Evolutionary conservation across 371 early-diverging fungal genomes (phyloP).

Genomic region (Spraguea lophii): DNA sequence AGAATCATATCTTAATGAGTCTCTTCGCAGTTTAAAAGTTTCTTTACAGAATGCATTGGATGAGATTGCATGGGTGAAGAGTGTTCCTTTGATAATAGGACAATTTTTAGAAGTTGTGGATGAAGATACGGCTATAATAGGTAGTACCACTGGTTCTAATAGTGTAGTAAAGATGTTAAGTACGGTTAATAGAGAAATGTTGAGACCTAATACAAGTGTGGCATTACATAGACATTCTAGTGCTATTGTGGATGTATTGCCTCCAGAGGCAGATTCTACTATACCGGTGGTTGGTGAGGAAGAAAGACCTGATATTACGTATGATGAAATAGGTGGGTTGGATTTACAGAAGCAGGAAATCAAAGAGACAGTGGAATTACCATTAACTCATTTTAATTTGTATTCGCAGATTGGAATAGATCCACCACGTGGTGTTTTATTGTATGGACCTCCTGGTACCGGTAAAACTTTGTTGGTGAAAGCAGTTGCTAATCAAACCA

Average conservation of each 20-base stretch:
- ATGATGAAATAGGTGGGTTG: conserved; percentile 96
- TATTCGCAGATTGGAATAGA: conserved; percentile 85
- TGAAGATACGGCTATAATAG: conserved; percentile 82
- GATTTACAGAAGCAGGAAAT: conserved; percentile 82
- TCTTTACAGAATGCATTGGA: conserved; percentile 69
- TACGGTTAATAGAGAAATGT: conserved; percentile 85
- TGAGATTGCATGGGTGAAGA: conserved; percentile 91
- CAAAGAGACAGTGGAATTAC: conserved; percentile 84
- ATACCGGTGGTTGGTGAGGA: conserved; percentile 43
- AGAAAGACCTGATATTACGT: conserved; percentile 53
- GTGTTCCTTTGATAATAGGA: conserved; percentile 92
- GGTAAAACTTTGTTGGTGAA: conserved; percentile 96
- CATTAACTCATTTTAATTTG: conserved; percentile 77
- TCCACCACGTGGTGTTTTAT: conserved; percentile 72
- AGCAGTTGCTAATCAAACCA: conserved; percentile 72
- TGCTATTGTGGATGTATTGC: conserved; percentile 55
- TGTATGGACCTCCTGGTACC: conserved; percentile 94
- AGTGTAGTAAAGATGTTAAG: conserved; percentile 81
- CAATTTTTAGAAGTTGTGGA: conserved; percentile 96
- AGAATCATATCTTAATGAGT: conserved; percentile 92
- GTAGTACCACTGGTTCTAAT: conserved; percentile 79
- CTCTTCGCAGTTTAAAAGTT: conserved; percentile 80
- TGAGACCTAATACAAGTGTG: conserved; percentile 85
- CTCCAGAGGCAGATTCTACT: conserved; percentile 47
- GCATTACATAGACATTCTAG: conserved; percentile 93